Conservation (phyloP, 2,329 filamentous ascomycete species). For the Zarea fungicola region DNA sequence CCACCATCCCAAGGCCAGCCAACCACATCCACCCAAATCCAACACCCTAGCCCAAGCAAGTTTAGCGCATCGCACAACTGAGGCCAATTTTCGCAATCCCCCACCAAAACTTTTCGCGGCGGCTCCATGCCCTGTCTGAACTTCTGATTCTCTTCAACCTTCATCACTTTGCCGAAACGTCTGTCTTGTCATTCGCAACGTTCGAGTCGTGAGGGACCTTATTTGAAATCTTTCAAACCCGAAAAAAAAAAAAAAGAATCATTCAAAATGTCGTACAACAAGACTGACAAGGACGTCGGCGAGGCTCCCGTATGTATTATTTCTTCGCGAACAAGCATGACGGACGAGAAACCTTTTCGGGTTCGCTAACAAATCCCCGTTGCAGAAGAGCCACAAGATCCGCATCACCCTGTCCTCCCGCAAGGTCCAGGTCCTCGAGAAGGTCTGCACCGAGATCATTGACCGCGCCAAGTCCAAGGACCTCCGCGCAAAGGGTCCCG, state of each 20-base stretch:
- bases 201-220: slow-evolving; percentile 74
- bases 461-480: slow-evolving; percentile 99
- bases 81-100: slow-evolving; percentile 8
- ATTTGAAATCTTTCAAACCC: slow-evolving; percentile 16
- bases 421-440: slow-evolving; percentile 95
- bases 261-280: slow-evolving; percentile 84
- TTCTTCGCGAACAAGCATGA: not conserved
- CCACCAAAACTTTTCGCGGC: slow-evolving; percentile 7
- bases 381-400: slow-evolving; percentile 90
- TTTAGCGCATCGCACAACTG: slow-evolving; percentile 13
- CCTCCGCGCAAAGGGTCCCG: slow-evolving; percentile 95
- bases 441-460: slow-evolving; percentile 96
- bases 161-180: slow-evolving; percentile 79
- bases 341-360: not conserved
- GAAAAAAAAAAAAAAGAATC: slow-evolving; percentile 23
- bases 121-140: too few species aligned
- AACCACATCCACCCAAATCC: not conserved
- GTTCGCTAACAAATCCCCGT: not conserved
- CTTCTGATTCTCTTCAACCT: slow-evolving; percentile 33
- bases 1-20: not conserved
- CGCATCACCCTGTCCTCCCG: slow-evolving; percentile 94
- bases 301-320: slow-evolving; percentile 68
- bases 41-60: not conserved
- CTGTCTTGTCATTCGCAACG: slow-evolving; percentile 31
- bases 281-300: slow-evolving; percentile 89